Evolutionary conservation across 805 yeast species (phyloP), one percentile per base, ranked within the genome.

Genomic region (Tetrapisispora taiwanensis): DNA sequence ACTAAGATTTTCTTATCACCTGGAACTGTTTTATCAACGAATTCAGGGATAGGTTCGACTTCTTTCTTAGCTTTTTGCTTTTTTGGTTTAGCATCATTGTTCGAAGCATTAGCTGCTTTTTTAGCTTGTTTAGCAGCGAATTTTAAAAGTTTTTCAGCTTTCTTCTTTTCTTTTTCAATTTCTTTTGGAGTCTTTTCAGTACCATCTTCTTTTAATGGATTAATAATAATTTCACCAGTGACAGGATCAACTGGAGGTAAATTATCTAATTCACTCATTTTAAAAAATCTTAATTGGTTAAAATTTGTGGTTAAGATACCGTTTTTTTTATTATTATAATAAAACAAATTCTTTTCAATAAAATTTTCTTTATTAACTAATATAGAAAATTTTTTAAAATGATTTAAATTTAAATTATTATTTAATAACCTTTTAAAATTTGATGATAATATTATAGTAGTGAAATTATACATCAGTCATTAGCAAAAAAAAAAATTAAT

Each of bases 1-100:
- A 79, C 83, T 46, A 92, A 75, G 30, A 81, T 66, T 70, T 92
- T 92, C 78, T 90, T 92, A 57, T 88, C 95, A 49, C 98, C 98
- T 3, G 84, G 79, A 40, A 71, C 74, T 39, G 98, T 92, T 46
- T 70, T 68, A 63, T 92, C 98, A 41, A 79, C 77, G 63, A 79
- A 92, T 57, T 81, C 92, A n/a, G 96, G 94, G 34, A 74, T 71
- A 35, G 84, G 81, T 57, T 77, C 95, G 32, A 67, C 79, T 40
- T 64, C 79, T 58, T 76, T 78, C 68, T 80, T 81, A 58, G 77
- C 81, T 63, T 75, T 76, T 62, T 79, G 79, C 59, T 82, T 80
- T 51, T 65, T 61, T 43, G 73, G 73, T 62, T 80, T 79, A 57
- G 80, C 78, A 67, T 81, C 79, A 48, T 75, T 74, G 47, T 72